Base-by-base conservation (phyloP, 257 asterid genomes). In the Verbascum thapsus region DNA sequence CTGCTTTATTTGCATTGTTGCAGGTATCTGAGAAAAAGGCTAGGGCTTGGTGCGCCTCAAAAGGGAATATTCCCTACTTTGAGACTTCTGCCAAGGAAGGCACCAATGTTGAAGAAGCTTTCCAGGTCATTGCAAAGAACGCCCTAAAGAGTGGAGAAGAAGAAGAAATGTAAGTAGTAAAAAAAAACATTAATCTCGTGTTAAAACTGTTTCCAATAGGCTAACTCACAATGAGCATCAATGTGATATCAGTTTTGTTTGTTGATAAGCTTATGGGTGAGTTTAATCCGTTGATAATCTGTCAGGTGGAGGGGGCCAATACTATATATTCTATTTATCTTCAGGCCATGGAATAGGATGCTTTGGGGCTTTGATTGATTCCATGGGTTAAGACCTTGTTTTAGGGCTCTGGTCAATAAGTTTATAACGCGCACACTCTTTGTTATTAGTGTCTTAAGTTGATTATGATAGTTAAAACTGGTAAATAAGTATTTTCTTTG, bases 41-140 rank as follows among this genome's bases (percentile, higher is more conserved):
- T 20, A 83, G 96, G 54, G 96, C 99, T 23, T 94, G 97, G 97
- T 94, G 99, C 72, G 97, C 95, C 79, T 79, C 96, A 1, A 90
- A 90, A 64, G 99, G 99, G 57, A 89, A 87, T 58, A 94, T 94
- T 66, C 99, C 97, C 56, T 94, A 94, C 82, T 94, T 85, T 49
- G 99, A 94, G 87, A 87, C 97, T 54, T 94, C 99, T 64, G 99
- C 99, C 66, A 94, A 94, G 79, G 99, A 94, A 74, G 97, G 99
- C 49, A 75, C 70, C 74, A 90, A 85, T 45, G 97, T 90, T n/a
- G 99, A 94, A 53, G 99, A 85, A 74, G 97, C 99, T 70, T 94
- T 94, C 78, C 95, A 85, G 74, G 89, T 92, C 74, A 90, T 94
- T 72, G 96, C 96, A 20, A 87, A 81, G 72, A 84, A 90, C 82